These are phyloP conservation scores for Candida dajiaensis DNA, from an alignment of 805 yeast genomes.

Conservation along the genomic window DNA sequence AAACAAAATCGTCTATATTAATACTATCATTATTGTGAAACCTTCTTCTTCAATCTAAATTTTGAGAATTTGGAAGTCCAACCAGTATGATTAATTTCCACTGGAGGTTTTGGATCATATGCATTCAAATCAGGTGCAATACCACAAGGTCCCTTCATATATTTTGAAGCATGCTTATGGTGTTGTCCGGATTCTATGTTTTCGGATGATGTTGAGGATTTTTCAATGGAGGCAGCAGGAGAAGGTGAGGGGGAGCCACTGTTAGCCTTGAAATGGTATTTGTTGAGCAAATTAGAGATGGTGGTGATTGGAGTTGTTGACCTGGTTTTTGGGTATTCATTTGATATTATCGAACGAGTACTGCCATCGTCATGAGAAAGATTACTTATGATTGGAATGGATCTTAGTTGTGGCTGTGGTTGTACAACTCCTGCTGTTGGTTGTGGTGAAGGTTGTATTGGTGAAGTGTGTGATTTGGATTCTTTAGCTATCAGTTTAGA, in stretches of 20 bases:
- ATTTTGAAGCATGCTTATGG: slow-evolving; percentile 1
- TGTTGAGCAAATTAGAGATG: slow-evolving; percentile 13
- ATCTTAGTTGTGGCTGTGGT: background rate
- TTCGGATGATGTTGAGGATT: background rate
- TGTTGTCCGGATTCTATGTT: background rate
- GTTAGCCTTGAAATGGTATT: slow-evolving; percentile 11
- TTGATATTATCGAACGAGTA: slow-evolving; percentile 1
- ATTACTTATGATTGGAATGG: background rate
- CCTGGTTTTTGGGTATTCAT: slow-evolving; percentile 1
- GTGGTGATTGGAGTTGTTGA: slow-evolving; percentile 5
- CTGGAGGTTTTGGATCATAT: slow-evolving; percentile 14
- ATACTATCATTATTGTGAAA: background rate
- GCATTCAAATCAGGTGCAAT: slow-evolving; percentile 9
- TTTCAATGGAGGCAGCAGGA: background rate
- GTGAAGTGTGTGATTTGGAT: background rate
- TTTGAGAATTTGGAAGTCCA: slow-evolving; percentile 9
- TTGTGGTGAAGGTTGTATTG: background rate
- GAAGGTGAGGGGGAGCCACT: slow-evolving; percentile 1
- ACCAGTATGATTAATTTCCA: background rate
- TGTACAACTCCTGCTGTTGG: background rate
- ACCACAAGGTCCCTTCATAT: slow-evolving; percentile 16
- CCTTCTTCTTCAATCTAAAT: slow-evolving; percentile 7
- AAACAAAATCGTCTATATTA: background rate
- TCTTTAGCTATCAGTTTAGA: background rate
- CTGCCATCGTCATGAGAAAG: background rate